Base-by-base conservation (phyloP, 495 filamentous ascomycete species). In the Talaromyces borbonicus region DNA sequence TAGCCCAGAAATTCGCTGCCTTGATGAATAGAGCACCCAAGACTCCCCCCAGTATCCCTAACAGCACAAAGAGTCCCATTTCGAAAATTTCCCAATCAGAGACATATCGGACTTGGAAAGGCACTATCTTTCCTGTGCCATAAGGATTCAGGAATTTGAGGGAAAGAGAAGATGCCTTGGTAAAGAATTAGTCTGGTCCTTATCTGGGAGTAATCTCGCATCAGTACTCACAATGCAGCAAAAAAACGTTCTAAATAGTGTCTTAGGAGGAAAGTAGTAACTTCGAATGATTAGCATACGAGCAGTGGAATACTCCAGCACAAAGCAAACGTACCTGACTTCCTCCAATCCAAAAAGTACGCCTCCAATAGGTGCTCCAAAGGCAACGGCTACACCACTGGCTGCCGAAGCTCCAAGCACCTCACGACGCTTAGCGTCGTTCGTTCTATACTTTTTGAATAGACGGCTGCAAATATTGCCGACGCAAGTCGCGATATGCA, bases 201-300 rank as follows among this genome's bases (percentile, higher is more conserved):
- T 15, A 3, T 32, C 31, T 30, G n/a, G n/a, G n/a, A n/a, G n/a
- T n/a, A n/a, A 15, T 12, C 23, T 29, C 38, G 29, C 27, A 15
- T 30, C 36, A 19, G 29, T 31, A 58, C 67, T 55, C 59, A 64
- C 85, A 55, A 97, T 97, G 63, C 90, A 98, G 63, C 89, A 95
- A 66, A 96, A 98, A 69, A 98, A 97, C 1, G 92, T 98, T 30
- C 92, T 74, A 67, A 98, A 98, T 3, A 98, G 77, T 2, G 90
- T 96, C 65, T 98, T 97, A n/a, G 92, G 85, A 3, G 90, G 92
- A 62, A 96, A 96, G 59, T 95, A 98, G 61, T 98, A 98, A 60
- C 83, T 41, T 41, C 22, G 18, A 24, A 24, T 2, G 9, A 16
- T 26, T 16, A 41, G 38, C 11, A 41, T 16, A 20, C 2, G 16